Conservation (phyloP, 148 eudicot genomes). For the Amaranthus hypochondriacus region DNA sequence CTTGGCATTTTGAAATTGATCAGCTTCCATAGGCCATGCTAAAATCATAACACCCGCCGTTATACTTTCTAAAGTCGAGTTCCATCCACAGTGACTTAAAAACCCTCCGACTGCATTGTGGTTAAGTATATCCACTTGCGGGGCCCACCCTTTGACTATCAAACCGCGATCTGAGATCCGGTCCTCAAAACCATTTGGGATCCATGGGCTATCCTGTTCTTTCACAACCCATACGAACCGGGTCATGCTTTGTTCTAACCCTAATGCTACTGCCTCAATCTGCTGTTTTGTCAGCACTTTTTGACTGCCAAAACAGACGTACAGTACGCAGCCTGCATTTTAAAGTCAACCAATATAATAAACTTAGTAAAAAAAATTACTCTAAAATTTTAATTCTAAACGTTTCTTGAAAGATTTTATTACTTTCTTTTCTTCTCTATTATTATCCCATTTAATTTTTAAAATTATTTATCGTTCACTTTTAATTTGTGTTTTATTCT, state of each 20-base stretch:
- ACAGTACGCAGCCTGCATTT: slow-evolving; percentile 28
- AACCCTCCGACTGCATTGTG: slow-evolving; percentile 58
- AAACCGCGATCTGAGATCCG: slow-evolving; percentile 36
- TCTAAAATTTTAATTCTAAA: too few species aligned
- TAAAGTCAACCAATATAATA: too few species aligned
- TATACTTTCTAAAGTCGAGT: slow-evolving; percentile 57
- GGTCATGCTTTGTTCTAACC: slow-evolving; percentile 40
- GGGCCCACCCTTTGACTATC: slow-evolving; percentile 54
- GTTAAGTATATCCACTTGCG: slow-evolving; percentile 50
- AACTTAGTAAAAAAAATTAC: too few species aligned
- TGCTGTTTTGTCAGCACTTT: slow-evolving; percentile 30
- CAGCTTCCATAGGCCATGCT: slow-evolving; percentile 62
- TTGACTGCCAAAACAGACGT: slow-evolving; percentile 64
- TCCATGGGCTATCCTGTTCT: slow-evolving; percentile 18
- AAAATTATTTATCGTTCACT: too few species aligned
- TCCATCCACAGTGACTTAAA: slow-evolving; percentile 34
- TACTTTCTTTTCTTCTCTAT: too few species aligned
- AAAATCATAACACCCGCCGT: slow-evolving; percentile 48
- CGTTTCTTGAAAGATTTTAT: too few species aligned
- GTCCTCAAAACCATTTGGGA: slow-evolving; percentile 28
- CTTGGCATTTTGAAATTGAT: slow-evolving; percentile 49
- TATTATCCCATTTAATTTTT: too few species aligned
- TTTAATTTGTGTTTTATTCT: too few species aligned
- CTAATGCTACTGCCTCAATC: slow-evolving; percentile 40
- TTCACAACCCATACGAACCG: slow-evolving; percentile 52